Evolutionary conservation across 352 stramenopile genomes (phyloP).

Genomic region (Phytophthora nicotianae): DNA sequence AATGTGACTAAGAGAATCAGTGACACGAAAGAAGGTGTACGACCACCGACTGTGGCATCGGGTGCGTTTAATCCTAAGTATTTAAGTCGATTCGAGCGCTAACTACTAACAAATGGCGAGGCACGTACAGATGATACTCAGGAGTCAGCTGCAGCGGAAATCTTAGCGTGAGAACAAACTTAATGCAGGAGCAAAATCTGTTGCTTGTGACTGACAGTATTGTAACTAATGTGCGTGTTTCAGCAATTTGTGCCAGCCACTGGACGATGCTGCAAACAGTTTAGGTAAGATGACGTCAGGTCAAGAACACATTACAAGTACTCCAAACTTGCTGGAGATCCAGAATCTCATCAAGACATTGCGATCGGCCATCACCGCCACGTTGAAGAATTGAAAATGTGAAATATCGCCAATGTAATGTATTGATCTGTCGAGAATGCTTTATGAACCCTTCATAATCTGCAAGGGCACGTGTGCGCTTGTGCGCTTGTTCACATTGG

Average conservation of each 20-base stretch:
- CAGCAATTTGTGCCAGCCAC: slow-evolving; percentile 5
- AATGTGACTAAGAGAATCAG: not conserved
- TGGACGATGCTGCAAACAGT: slow-evolving; percentile 4
- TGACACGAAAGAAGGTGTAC: not conserved
- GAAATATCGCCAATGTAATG: not conserved
- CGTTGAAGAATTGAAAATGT: slow-evolving; percentile 6
- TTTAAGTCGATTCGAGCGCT: not conserved
- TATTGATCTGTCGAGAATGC: not conserved
- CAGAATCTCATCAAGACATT: slow-evolving; percentile 38
- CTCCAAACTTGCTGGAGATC: slow-evolving; percentile 47
- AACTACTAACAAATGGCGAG: not conserved
- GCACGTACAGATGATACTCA: not conserved
- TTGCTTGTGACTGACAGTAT: not conserved
- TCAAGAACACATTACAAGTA: slow-evolving; percentile 5
- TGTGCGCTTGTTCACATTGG: no score
- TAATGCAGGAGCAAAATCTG: not conserved
- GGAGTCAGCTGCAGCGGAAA: not conserved
- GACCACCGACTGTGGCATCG: not conserved
- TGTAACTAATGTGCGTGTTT: not conserved
- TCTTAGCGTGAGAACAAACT: slow-evolving; percentile 9
- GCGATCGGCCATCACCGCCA: slow-evolving; percentile 30
- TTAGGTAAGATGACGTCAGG: slow-evolving; percentile 2
- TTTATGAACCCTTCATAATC: no score
- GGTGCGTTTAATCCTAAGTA: not conserved
- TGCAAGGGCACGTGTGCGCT: no score